Evolutionary conservation across 2,329 filamentous ascomycete genomes (phyloP).

Genomic region (Tolypocladium nubicola): DNA sequence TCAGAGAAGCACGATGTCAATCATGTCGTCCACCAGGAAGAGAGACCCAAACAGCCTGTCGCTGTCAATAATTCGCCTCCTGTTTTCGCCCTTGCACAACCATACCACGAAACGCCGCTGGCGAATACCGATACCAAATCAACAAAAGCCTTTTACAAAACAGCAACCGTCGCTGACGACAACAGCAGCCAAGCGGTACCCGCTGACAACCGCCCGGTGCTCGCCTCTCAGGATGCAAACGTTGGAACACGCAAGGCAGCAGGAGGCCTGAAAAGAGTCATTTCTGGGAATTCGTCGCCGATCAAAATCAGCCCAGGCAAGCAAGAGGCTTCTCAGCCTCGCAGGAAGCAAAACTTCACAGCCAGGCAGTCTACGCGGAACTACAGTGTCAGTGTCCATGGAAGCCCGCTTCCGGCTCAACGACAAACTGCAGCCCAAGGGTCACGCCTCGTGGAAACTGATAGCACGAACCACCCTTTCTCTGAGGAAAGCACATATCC

Average conservation of each 20-base stretch:
- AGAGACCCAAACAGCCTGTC: background rate
- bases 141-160: no score
- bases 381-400: constrained; percentile 2
- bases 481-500: background rate
- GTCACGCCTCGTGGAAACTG: background rate
- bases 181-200: no score
- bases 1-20: background rate
- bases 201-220: background rate
- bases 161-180: no score
- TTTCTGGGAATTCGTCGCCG: background rate
- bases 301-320: background rate
- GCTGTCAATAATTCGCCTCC: background rate
- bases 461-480: background rate
- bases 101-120: background rate
- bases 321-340: background rate
- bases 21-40: no score
- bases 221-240: background rate
- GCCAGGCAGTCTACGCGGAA: background rate
- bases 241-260: background rate
- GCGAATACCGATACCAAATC: background rate
- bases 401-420: constrained; percentile 2
- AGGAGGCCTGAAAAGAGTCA: background rate
- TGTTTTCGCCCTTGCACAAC: background rate
- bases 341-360: background rate
- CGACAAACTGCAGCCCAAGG: background rate